These are phyloP conservation scores for Globisporangium apiculatum DNA, from an alignment of 352 stramenopile genomes.

Conservation along the genomic window DNA sequence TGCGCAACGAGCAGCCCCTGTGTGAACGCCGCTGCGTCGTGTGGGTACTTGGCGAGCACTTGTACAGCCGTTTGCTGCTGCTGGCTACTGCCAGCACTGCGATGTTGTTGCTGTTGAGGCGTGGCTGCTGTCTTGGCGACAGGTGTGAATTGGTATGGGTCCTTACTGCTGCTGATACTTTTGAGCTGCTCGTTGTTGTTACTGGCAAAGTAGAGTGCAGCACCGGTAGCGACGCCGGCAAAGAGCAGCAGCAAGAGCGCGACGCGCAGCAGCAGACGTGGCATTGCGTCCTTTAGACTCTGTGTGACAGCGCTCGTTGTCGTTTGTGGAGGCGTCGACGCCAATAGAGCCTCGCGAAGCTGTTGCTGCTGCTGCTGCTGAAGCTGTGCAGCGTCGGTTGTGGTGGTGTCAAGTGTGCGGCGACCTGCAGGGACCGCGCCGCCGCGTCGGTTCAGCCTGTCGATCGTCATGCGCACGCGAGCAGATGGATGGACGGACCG, in stretches of 20 bases:
- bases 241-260: slow-evolving; percentile 22
- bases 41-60: slow-evolving; percentile 62
- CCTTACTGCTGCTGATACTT: background rate
- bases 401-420: background rate
- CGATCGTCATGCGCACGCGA: background rate
- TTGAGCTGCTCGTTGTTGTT: background rate
- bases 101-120: background rate
- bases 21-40: slow-evolving; percentile 83
- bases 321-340: background rate
- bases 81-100: background rate
- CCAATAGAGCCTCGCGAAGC: background rate
- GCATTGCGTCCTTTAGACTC: slow-evolving; percentile 19
- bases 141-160: slow-evolving; percentile 1
- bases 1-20: slow-evolving; percentile 71
- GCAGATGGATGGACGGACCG: background rate
- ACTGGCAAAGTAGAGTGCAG: slow-evolving; percentile 9
- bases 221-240: slow-evolving; percentile 13
- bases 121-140: slow-evolving; percentile 13
- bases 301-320: slow-evolving; percentile 7
- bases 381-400: no score
- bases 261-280: slow-evolving; percentile 26
- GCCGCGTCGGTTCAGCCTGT: slow-evolving; percentile 9
- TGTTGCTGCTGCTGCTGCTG: background rate
- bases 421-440: background rate
- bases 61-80: slow-evolving; percentile 20